These are phyloP conservation scores for Entoloma clypeatum DNA, from an alignment of 1,284 basidiomycete genomes.

Conservation along the genomic window DNA sequence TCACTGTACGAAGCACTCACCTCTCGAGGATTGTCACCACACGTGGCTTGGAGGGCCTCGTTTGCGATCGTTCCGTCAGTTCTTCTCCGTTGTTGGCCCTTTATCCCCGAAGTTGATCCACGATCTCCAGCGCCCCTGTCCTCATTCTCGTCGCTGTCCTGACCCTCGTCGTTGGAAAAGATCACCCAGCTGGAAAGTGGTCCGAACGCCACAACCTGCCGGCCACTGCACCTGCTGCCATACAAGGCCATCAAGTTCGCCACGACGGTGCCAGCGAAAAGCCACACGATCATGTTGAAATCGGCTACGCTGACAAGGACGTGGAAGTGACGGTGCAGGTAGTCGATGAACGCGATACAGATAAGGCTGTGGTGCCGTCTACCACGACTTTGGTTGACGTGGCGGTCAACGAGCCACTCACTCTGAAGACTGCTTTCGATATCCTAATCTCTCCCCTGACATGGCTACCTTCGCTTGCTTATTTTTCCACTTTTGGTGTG, in stretches of 20 bases:
- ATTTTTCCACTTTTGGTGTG: conserved; percentile 53
- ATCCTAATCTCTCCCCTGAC: conserved; percentile 49
- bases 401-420: conserved; percentile 50
- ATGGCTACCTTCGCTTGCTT: conserved; percentile 56
- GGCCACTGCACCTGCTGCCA: conserved; percentile 25
- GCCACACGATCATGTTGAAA: too few species aligned
- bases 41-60: conserved; percentile 54
- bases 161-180: conserved; percentile 52
- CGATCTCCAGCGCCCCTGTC: conserved; percentile 39
- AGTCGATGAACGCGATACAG: too few species aligned
- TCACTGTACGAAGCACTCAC: conserved; percentile 47
- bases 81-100: not conserved
- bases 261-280: conserved; percentile 27
- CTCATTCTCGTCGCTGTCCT: conserved; percentile 44
- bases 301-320: too few species aligned
- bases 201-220: conserved; percentile 45
- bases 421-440: conserved; percentile 30
- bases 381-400: too few species aligned
- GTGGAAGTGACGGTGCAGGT: too few species aligned
- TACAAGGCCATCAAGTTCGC: conserved; percentile 25
- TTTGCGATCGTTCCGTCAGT: conserved; percentile 53
- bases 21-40: conserved; percentile 37
- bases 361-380: too few species aligned
- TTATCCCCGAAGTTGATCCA: not conserved
- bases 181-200: conserved; percentile 63